phyloP scores from a whole-genome alignment of 2,329 filamentous ascomycete genomes.

The Ophiostoma triangulosporum region DNA sequence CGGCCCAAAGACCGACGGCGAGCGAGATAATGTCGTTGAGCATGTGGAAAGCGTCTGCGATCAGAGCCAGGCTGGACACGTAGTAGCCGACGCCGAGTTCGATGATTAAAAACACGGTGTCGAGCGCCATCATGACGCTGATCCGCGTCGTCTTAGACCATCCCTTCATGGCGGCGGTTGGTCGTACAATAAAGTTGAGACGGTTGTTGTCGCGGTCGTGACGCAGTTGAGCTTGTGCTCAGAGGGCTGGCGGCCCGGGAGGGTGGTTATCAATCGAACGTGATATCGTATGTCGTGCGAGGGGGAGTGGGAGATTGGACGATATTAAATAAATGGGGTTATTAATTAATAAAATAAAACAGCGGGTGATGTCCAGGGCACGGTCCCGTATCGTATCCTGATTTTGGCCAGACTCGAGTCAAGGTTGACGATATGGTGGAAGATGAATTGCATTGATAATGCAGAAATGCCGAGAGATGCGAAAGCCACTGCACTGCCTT shows the following conservation, averaged over 20 bases:
- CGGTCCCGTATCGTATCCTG: no score
- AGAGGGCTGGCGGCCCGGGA: background rate
- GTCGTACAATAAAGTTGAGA: background rate
- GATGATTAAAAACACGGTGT: constrained; percentile 77
- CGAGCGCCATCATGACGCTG: constrained; percentile 81
- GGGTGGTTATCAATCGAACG: background rate
- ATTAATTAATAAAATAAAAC: no score
- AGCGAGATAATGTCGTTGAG: constrained; percentile 96
- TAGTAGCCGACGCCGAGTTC: constrained; percentile 77
- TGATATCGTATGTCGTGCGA: background rate
- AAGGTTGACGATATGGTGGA: no score
- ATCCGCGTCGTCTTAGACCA: constrained; percentile 91
- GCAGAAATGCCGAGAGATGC: no score
- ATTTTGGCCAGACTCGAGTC: no score
- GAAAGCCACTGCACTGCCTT: no score
- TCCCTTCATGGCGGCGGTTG: constrained; percentile 29
- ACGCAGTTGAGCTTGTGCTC: background rate
- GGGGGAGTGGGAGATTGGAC: background rate
- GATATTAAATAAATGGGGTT: no score
- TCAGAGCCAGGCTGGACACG: constrained; percentile 81
- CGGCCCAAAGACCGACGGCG: constrained; percentile 86
- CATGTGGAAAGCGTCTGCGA: constrained; percentile 98
- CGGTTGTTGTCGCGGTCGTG: background rate
- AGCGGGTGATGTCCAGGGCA: no score
- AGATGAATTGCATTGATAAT: no score